These are phyloP conservation scores for Fusarium beomiforme DNA, from an alignment of 2,329 filamentous ascomycete species.

Conservation along the genomic window DNA sequence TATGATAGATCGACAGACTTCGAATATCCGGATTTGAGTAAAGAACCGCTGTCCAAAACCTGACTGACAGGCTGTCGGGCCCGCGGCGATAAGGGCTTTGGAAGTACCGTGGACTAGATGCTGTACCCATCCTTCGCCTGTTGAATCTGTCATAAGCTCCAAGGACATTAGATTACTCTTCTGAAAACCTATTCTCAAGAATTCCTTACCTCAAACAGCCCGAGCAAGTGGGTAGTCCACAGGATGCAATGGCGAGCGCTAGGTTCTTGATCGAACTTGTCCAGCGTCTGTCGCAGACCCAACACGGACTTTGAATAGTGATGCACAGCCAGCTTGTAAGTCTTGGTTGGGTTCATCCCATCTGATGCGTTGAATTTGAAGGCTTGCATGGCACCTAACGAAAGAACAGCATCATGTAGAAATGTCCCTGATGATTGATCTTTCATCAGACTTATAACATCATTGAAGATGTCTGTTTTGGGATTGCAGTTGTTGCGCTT, in stretches of 20 bases:
- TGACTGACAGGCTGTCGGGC: constrained; percentile 38
- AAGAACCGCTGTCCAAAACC: constrained; percentile 44
- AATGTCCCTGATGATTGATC: constrained; percentile 19
- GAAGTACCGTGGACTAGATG: constrained; percentile 50
- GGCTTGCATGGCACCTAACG: constrained; percentile 47
- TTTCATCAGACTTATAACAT: constrained; percentile 39
- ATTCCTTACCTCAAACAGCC: constrained; percentile 47
- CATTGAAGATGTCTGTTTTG: not conserved
- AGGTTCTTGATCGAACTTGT: not conserved
- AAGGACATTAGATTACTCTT: not conserved
- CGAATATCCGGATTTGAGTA: constrained; percentile 45
- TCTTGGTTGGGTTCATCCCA: not conserved
- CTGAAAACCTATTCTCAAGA: not conserved
- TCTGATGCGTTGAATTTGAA: constrained; percentile 23
- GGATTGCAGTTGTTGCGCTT: constrained; percentile 44
- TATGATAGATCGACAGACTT: constrained; percentile 46
- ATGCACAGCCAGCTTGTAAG: constrained; percentile 24
- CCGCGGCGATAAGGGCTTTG: constrained; percentile 44
- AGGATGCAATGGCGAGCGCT: constrained; percentile 33
- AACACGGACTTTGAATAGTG: constrained; percentile 43
- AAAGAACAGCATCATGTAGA: constrained; percentile 44
- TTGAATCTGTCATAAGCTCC: constrained; percentile 47
- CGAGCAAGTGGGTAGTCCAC: constrained; percentile 49
- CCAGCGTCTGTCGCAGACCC: constrained; percentile 36
- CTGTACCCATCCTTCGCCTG: constrained; percentile 47